phyloP scores from a whole-genome alignment of 805 yeast genomes.

The Candida andamanensis region DNA sequence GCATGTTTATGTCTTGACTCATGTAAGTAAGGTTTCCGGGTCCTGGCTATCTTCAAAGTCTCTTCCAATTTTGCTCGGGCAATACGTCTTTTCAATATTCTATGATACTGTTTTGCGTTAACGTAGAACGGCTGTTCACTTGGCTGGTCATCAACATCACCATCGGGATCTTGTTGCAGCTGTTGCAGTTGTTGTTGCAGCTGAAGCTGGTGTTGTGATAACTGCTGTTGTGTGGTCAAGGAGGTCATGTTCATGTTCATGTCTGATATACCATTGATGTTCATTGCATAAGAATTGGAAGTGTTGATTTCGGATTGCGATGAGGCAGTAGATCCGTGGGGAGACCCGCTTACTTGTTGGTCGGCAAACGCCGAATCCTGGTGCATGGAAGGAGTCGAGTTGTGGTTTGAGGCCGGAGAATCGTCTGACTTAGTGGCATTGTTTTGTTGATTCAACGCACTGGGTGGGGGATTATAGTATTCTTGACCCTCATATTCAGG shows the following conservation, averaged over 20 bases:
- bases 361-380: neutral
- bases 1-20: slow-evolving; percentile 98
- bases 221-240: neutral
- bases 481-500: slow-evolving; percentile 1
- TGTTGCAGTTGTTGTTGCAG: slow-evolving; percentile 4
- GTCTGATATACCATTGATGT: no score
- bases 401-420: neutral
- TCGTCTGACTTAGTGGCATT: neutral
- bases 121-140: slow-evolving; percentile 92
- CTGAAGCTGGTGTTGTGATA: slow-evolving; percentile 12
- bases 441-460: no score
- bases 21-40: slow-evolving; percentile 89
- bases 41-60: slow-evolving; percentile 76
- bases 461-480: no score
- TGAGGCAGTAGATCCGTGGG: slow-evolving; percentile 6
- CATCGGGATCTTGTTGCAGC: neutral
- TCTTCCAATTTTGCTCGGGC: slow-evolving; percentile 95
- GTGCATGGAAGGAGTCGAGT: neutral
- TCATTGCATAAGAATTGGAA: slow-evolving; percentile 1
- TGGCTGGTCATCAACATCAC: slow-evolving; percentile 9
- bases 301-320: slow-evolving; percentile 2
- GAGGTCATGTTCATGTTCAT: slow-evolving; percentile 9
- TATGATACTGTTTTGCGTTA: slow-evolving; percentile 95
- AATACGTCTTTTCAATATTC: slow-evolving; percentile 86
- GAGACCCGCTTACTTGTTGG: neutral